Evolutionary conservation across 345 rosid species (phyloP), one percentile per base, ranked within the genome.

Genomic region (Diplotaxis tenuifolia): DNA sequence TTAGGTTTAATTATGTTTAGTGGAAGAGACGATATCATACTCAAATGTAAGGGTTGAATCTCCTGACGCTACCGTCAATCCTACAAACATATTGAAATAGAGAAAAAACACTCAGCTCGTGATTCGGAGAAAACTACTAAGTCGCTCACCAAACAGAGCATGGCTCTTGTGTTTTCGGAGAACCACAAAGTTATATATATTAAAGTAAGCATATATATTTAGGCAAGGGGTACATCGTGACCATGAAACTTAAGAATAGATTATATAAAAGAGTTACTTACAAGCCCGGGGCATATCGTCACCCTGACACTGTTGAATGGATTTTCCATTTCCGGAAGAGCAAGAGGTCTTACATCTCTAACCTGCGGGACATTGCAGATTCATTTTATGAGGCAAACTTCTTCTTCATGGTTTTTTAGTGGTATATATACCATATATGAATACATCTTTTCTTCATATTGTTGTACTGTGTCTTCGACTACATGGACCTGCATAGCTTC

Each of bases 41-140:
- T 95, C 98, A 15, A 83, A 89, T 38, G 99, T 86, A 55, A 92
- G 83, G 0, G 86, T 69, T 2, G 94, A 98, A 69, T 95, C 98
- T 67, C 98, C 98, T 0, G 98, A 82, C 63, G 88, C 96, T 62
- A 89, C 88, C 31, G 99, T 95, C 86, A 95, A 79, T 0, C 98
- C 6, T 47, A 16, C 53, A 18, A 47, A 47, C 20, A 47, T 18
- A 6, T 47, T 47, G 20, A 45, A 20, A 47, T 47, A 6, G 53
- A 47, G 53, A 23, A n/a, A 16, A 57, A 28, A 53, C n/a, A 20
- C 27, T 1, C 27, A 9, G 2, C 6, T 19, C 20, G 25, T 9
- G 4, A 52, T 52, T 53, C 22, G 29, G 32, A 28, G 11, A n/a
- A 28, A 60, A 21, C 29, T 58, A 38, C 18, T 25, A 68, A 52